Evolutionary conservation across 1,139 yeast species (phyloP), one percentile per base, ranked within the genome.

Genomic region (Lodderomyces pseudojiufengensis): DNA sequence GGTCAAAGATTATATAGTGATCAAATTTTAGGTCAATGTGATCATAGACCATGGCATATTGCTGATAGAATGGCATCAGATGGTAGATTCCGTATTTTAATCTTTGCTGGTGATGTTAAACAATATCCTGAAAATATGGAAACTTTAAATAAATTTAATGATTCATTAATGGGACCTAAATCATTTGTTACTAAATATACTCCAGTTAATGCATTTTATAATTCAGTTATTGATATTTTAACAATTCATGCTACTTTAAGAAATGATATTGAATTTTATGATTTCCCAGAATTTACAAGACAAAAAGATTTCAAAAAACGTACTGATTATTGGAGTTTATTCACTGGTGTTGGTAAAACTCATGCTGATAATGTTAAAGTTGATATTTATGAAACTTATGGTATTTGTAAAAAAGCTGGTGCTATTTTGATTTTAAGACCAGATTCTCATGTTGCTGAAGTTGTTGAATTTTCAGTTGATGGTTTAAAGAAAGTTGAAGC

Each of bases 361-460:
- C 38, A 41, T 27, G 41, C 41, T 27, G 44, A 40, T 29, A 40
- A 40, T 20, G 11, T 8, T 22, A 33, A 22, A 6, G 22, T 36
- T 33, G 38, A 38, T 18, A 29, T 35, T 20, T 58, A 58, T 39
- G 45, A 42, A 14, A 43, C 47, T 38, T 59, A 48, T 34, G 65
- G 62, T 4, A 49, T 59, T 28, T 52, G 54, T 33, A 47, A 50
- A 11, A 35, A 47, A 16, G 42, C 39, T 7, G 62, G 65, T 14
- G 54, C 55, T 9, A 37, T 61, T 22, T 34, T 58, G 16, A 55
- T 61, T 21, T 42, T 57, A 12, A 46, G 67, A 29, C 67, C 67
- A n/a, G 67, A 61, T 46, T 63, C 64, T 3, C 59, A 61, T 35
- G 57, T 60, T 21, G 51, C 63, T 13, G 31, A 44, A 21, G 58